A percentile compares a stretch with the other conserved stretches of the same genome.
phyloP scores from a whole-genome alignment of 164 flowering plant species.

The Nymphaea colorata region DNA sequence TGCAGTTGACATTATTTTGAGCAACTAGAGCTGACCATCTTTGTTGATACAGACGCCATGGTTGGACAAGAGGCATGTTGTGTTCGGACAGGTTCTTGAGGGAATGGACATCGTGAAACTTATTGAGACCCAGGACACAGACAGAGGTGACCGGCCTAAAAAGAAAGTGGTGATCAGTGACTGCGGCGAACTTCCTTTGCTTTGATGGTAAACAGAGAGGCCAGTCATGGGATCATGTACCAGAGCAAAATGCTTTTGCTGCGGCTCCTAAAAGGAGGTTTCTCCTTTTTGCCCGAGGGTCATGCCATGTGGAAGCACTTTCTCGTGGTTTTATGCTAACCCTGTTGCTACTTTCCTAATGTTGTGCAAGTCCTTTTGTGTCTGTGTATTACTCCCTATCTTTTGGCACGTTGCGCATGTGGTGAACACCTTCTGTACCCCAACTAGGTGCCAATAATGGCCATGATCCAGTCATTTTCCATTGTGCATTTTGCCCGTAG shows the following conservation, averaged over 20 bases:
- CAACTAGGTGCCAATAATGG: too few species aligned
- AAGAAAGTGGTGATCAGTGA: slow-evolving; percentile 67
- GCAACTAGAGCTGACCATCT: neutral
- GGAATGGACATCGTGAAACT: slow-evolving; percentile 85
- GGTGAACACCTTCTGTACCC: too few species aligned
- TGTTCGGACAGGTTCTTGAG: slow-evolving; percentile 91
- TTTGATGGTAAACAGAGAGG: slow-evolving; percentile 10
- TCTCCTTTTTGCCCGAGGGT: neutral
- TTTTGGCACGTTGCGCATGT: too few species aligned
- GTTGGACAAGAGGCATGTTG: slow-evolving; percentile 94
- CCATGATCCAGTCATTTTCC: too few species aligned
- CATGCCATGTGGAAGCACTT: too few species aligned
- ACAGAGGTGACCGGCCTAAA: slow-evolving; percentile 89
- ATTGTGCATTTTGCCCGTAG: too few species aligned
- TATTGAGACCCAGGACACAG: slow-evolving; percentile 79
- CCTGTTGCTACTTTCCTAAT: too few species aligned
- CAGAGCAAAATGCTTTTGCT: neutral
- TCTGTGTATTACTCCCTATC: too few species aligned
- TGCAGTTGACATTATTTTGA: neutral
- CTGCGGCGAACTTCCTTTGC: slow-evolving; percentile 78
- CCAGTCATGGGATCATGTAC: neutral
- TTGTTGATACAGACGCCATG: slow-evolving; percentile 71
- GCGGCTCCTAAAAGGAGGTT: neutral
- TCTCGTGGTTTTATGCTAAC: too few species aligned
- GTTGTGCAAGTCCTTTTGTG: too few species aligned